Percentiles rank a stretch among this genome's conserved stretches.
Evolutionary conservation across 306 rosid genomes (phyloP).

Genomic region (Glycine soja): DNA sequence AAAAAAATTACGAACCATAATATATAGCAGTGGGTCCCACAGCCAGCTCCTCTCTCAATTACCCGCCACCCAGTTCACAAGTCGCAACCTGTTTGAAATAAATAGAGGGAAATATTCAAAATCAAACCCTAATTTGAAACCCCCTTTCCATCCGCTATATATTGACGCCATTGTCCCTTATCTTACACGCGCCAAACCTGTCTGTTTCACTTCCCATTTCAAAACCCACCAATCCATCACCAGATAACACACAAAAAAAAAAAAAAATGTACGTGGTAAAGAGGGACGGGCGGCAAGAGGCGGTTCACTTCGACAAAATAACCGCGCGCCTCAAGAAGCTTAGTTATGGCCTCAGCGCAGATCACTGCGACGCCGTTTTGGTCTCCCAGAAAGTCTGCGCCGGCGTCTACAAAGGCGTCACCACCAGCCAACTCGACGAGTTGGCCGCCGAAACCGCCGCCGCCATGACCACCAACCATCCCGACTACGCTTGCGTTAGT

Average conservation of each 20-base stretch:
- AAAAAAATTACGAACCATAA: too few relatives aligned
- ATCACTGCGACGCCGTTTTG: slow-evolving; percentile 88
- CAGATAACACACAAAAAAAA: neutral
- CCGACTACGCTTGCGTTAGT: slow-evolving; percentile 47
- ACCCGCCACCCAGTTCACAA: slow-evolving; percentile 23
- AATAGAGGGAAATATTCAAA: slow-evolving; percentile 44
- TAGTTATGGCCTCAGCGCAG: slow-evolving; percentile 83
- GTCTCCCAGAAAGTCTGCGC: slow-evolving; percentile 96
- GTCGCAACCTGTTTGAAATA: neutral
- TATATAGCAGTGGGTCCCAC: neutral
- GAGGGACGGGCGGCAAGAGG: slow-evolving; percentile 89
- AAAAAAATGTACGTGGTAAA: slow-evolving; percentile 79
- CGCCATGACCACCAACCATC: slow-evolving; percentile 89
- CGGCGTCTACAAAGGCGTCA: slow-evolving; percentile 93
- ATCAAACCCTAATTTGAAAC: slow-evolving; percentile 34
- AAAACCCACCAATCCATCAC: neutral
- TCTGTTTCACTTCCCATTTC: neutral
- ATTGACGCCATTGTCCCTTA: neutral
- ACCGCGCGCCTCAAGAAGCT: slow-evolving; percentile 92
- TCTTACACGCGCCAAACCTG: slow-evolving; percentile 45
- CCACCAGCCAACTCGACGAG: slow-evolving; percentile 95
- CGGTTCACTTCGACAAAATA: slow-evolving; percentile 94
- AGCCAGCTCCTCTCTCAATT: slow-evolving; percentile 17
- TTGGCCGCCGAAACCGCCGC: slow-evolving; percentile 98
- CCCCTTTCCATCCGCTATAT: neutral